phyloP scores from a whole-genome alignment of 345 rosid genomes.

The Eucalyptus melliodora region DNA sequence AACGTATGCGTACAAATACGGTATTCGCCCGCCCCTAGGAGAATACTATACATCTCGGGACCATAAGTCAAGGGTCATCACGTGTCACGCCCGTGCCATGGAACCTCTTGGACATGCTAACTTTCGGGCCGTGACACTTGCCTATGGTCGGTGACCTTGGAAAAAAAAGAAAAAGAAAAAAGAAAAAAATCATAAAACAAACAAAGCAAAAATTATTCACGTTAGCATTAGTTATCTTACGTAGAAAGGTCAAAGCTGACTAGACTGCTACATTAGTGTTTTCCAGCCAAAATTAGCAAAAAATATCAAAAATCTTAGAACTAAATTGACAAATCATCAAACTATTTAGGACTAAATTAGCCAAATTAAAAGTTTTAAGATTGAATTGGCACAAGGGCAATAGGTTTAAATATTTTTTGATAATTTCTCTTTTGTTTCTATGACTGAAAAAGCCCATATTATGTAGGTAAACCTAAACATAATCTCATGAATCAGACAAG shows the following conservation, averaged over 20 bases:
- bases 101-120: too few species aligned
- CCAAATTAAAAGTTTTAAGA: neutral
- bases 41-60: too few species aligned
- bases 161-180: fast-evolving
- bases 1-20: too few species aligned
- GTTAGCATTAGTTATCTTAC: fast-evolving
- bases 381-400: fast-evolving
- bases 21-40: too few species aligned
- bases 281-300: too few species aligned
- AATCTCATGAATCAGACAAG: neutral
- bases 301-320: too few species aligned
- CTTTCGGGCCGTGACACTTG: too few species aligned
- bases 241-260: fast-evolving
- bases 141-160: neutral
- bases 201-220: too few species aligned
- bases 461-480: neutral
- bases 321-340: neutral
- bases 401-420: neutral
- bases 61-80: too few species aligned
- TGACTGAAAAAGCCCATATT: neutral
- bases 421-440: neutral
- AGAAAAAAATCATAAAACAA: too few species aligned
- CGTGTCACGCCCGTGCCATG: too few species aligned
- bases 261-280: fast-evolving
- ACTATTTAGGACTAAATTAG: neutral